These are phyloP conservation scores for Triticum urartu DNA, from an alignment of 176 grass and related monocot species.

Conservation along the genomic window DNA sequence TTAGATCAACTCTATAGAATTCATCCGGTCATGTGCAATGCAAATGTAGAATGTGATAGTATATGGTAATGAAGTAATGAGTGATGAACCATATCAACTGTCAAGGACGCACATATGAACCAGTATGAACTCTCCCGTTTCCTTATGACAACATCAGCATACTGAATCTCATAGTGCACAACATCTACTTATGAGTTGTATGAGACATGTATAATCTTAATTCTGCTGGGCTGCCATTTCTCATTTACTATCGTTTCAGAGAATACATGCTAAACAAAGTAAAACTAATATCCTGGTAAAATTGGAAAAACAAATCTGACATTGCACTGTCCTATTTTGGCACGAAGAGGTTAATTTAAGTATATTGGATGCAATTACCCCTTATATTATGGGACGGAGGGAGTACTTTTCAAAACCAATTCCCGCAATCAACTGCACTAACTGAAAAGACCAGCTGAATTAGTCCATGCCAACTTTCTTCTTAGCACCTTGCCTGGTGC, in stretches of 20 bases:
- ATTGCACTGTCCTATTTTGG: neutral
- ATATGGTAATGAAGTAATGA: neutral
- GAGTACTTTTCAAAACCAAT: neutral
- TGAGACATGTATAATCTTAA: neutral
- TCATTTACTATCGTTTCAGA: neutral
- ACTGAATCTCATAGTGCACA: neutral
- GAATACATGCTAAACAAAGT: neutral
- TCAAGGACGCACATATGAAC: neutral
- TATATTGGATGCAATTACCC: neutral
- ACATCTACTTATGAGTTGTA: neutral
- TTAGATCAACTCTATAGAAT: neutral
- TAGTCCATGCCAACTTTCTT: neutral
- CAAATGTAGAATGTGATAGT: neutral
- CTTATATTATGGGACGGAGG: too few species aligned
- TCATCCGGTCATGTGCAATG: neutral
- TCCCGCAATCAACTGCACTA: neutral
- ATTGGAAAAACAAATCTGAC: neutral
- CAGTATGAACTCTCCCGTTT: neutral
- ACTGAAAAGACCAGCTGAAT: neutral
- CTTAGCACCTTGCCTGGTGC: slow-evolving; percentile 3
- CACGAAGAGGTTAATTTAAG: neutral
- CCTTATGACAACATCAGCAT: neutral
- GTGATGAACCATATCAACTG: neutral
- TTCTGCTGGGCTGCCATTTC: neutral
- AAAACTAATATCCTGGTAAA: neutral